Evolutionary conservation across 441 rosid genomes (phyloP).

Genomic region (Rhodomyrtus psidioides): DNA sequence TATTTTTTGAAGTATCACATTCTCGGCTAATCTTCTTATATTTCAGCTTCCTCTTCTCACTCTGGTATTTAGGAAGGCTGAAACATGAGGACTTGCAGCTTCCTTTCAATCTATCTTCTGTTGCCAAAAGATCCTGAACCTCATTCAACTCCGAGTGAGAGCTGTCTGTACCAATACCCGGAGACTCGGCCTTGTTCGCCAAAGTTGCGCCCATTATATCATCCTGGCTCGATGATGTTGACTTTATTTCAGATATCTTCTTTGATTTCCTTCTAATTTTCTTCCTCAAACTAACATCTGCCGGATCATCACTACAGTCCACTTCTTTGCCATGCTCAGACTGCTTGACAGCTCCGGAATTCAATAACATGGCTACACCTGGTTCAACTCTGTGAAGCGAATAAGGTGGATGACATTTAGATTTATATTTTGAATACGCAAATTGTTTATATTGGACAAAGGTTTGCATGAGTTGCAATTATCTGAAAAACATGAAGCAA

Average conservation of each 20-base stretch:
- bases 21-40: slow-evolving; percentile 23
- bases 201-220: slow-evolving; percentile 10
- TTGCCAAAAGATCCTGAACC: slow-evolving; percentile 12
- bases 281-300: slow-evolving; percentile 17
- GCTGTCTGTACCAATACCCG: slow-evolving; percentile 15
- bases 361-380: slow-evolving; percentile 8
- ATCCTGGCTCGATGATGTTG: slow-evolving; percentile 23
- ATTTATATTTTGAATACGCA: slow-evolving; percentile 14
- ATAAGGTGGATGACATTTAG: neutral
- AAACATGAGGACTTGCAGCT: slow-evolving; percentile 8
- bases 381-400: neutral
- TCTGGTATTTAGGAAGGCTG: slow-evolving; percentile 15
- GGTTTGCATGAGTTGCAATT: neutral
- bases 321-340: slow-evolving; percentile 27
- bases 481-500: neutral
- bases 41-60: slow-evolving; percentile 22
- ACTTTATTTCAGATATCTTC: slow-evolving; percentile 60
- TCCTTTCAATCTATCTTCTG: slow-evolving; percentile 6
- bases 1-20: slow-evolving; percentile 23
- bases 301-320: slow-evolving; percentile 20
- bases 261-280: slow-evolving; percentile 63
- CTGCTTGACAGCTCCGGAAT: slow-evolving; percentile 12
- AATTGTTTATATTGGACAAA: neutral
- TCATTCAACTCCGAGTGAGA: slow-evolving; percentile 24
- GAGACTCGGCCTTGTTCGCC: slow-evolving; percentile 16